phyloP scores from a whole-genome alignment of 331 rosid genomes.

The Arachis monticola region DNA sequence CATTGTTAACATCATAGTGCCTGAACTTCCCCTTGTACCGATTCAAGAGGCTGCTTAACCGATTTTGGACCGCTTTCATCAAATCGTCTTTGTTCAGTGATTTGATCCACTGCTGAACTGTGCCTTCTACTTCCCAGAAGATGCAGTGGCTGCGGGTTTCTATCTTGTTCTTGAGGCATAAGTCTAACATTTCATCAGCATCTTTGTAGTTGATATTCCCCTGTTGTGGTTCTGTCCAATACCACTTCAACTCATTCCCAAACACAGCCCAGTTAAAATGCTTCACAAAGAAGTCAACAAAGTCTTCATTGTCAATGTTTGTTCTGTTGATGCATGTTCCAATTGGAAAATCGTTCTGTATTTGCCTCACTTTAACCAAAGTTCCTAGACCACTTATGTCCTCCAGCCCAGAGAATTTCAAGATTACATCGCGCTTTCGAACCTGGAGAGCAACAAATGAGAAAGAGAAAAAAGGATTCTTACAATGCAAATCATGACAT shows the following conservation, averaged over 20 bases:
- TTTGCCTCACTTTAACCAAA: conserved; percentile 72
- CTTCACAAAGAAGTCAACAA: conserved; percentile 72
- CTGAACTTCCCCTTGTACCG: conserved; percentile 88
- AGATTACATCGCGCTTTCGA: conserved; percentile 77
- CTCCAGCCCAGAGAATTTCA: conserved; percentile 74
- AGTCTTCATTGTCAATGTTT: conserved; percentile 95
- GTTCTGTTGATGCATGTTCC: conserved; percentile 87
- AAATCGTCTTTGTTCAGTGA: conserved; percentile 69
- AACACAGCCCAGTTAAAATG: conserved; percentile 99
- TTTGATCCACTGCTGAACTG: conserved; percentile 84
- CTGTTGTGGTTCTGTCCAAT: conserved; percentile 89
- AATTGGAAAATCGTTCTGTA: conserved; percentile 71
- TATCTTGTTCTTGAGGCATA: conserved; percentile 74
- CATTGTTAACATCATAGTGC: conserved; percentile 96
- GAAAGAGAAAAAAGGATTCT: not conserved
- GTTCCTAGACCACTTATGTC: conserved; percentile 44
- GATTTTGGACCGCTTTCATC: conserved; percentile 73
- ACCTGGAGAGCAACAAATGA: conserved; percentile 55
- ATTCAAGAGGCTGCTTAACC: conserved; percentile 63
- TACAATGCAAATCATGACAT: not conserved
- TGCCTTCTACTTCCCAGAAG: conserved; percentile 89
- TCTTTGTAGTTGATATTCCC: conserved; percentile 86
- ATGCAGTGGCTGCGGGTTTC: conserved; percentile 90
- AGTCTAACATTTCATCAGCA: conserved; percentile 78
- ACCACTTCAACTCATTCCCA: conserved; percentile 98